Percentiles rank a stretch among this genome's conserved stretches.
These are phyloP conservation scores for Termitomyces sp. DNA, from an alignment of 1,284 basidiomycete species.

Conservation along the genomic window DNA sequence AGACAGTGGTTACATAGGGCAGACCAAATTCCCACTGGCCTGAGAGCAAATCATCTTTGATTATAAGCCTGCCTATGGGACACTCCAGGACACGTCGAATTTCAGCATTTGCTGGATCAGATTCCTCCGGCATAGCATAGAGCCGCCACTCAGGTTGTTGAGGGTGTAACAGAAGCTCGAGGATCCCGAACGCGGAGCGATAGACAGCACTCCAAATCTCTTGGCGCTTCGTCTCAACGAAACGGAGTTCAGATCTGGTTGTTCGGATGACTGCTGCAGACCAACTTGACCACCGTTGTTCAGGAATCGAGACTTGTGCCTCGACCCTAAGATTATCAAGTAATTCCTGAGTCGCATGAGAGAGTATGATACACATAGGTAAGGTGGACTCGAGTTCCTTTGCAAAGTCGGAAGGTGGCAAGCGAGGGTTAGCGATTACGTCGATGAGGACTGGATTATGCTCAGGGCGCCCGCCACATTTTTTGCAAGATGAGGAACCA, in stretches of 20 bases:
- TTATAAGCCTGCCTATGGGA: slow-evolving; percentile 76
- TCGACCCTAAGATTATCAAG: slow-evolving; percentile 50
- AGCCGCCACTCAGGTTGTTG: slow-evolving; percentile 84
- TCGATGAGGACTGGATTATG: slow-evolving; percentile 68
- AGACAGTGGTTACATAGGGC: slow-evolving; percentile 54
- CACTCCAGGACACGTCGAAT: slow-evolving; percentile 71
- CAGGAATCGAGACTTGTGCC: slow-evolving; percentile 39
- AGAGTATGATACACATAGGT: slow-evolving; percentile 80
- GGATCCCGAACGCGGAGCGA: slow-evolving; percentile 62
- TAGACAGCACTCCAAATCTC: slow-evolving; percentile 84
- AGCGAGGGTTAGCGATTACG: slow-evolving; percentile 41
- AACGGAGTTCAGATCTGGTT: slow-evolving; percentile 65
- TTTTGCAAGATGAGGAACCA: slow-evolving; percentile 74
- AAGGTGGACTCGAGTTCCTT: slow-evolving; percentile 73
- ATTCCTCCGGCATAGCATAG: slow-evolving; percentile 63
- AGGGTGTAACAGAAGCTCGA: slow-evolving; percentile 77
- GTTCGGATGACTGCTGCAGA: slow-evolving; percentile 62
- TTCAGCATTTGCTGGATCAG: slow-evolving; percentile 75
- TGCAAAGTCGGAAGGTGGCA: slow-evolving; percentile 71
- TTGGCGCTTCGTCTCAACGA: slow-evolving; percentile 84
- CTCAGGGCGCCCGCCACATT: slow-evolving; percentile 87
- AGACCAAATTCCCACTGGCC: slow-evolving; percentile 84
- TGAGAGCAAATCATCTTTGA: slow-evolving; percentile 52
- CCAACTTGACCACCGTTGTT: slow-evolving; percentile 65
- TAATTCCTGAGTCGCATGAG: slow-evolving; percentile 45